These are phyloP conservation scores for Arabidopsis thaliana DNA, from an alignment of 345 rosid genomes.

Conservation along the genomic window DNA sequence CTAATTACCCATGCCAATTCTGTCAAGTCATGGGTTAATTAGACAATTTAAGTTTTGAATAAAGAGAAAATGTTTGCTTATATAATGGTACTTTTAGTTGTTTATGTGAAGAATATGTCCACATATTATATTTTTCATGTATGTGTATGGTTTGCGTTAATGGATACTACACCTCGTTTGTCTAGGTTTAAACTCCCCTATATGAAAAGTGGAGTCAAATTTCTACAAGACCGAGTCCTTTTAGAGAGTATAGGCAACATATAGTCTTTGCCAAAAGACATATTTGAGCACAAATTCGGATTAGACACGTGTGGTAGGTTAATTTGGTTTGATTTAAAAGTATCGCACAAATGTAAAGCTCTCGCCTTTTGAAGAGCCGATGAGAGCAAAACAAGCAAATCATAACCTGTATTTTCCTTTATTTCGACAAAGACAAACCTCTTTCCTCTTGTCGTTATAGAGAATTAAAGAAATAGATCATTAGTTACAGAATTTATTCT, in stretches of 20 bases:
- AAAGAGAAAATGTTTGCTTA: not conserved
- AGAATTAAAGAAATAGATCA: slow-evolving; percentile 1
- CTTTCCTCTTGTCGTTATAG: slow-evolving; percentile 12
- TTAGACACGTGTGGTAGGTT: slow-evolving; percentile 2
- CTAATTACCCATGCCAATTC: not conserved
- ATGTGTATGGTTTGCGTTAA: not conserved
- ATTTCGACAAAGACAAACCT: slow-evolving; percentile 11
- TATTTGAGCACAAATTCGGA: not conserved
- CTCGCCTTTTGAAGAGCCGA: slow-evolving; percentile 15
- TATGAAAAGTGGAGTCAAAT: too few species aligned
- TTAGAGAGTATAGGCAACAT: not conserved
- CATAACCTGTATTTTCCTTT: slow-evolving; percentile 3
- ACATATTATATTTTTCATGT: not conserved
- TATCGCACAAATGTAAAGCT: slow-evolving; percentile 1
- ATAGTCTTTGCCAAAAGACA: not conserved
- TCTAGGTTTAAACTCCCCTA: too few species aligned
- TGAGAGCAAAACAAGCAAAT: slow-evolving; percentile 24
- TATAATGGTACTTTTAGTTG: not conserved
- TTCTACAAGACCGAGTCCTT: too few species aligned
- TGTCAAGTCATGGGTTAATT: not conserved
- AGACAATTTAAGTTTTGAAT: not conserved
- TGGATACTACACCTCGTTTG: too few species aligned
- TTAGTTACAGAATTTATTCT: slow-evolving; percentile 22
- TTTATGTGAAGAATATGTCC: not conserved
- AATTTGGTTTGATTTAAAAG: not conserved